A percentile compares a stretch with the other conserved stretches of the same genome.
Conservation (phyloP, 2,329 filamentous ascomycete genomes). For the Pestalotiopsis fici region DNA sequence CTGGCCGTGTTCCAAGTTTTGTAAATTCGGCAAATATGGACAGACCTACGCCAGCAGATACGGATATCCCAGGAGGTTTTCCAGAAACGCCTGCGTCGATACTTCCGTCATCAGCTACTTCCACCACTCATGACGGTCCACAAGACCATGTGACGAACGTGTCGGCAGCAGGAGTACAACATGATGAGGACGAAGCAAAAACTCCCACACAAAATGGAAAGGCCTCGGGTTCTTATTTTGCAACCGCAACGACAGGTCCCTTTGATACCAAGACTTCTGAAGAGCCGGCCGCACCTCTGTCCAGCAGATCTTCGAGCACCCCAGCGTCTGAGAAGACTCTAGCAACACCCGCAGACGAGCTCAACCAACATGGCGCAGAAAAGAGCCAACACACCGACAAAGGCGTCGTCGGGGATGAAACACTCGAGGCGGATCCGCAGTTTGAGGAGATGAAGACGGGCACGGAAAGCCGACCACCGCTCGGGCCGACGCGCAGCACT, state of each 20-base stretch:
- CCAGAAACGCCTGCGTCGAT: slow-evolving; percentile 27
- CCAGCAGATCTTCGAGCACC: background rate
- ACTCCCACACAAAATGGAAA: background rate
- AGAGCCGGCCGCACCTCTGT: background rate
- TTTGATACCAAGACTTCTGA: background rate
- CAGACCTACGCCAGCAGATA: slow-evolving; percentile 28
- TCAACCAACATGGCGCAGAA: background rate
- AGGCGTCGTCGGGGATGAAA: background rate
- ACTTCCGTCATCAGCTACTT: slow-evolving; percentile 10
- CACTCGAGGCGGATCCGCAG: slow-evolving; percentile 17
- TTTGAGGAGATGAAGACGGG: slow-evolving; percentile 29
- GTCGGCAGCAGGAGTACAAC: background rate
- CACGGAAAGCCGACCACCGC: slow-evolving; percentile 16
- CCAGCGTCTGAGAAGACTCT: background rate
- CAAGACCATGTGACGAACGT: slow-evolving; percentile 10
- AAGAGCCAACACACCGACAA: background rate
- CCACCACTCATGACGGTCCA: slow-evolving; percentile 6
- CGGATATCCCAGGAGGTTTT: slow-evolving; percentile 32
- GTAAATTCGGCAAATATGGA: slow-evolving; percentile 19
- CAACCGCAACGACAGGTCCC: background rate
- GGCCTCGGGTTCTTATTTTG: background rate
- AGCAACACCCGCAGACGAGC: background rate
- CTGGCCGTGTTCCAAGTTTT: too few species aligned
- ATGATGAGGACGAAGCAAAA: background rate
- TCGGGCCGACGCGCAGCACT: slow-evolving; percentile 24